Percentiles rank a stretch among this genome's conserved stretches.
Conservation (phyloP, 179 eudicot species). For the Drosera spatulata region DNA sequence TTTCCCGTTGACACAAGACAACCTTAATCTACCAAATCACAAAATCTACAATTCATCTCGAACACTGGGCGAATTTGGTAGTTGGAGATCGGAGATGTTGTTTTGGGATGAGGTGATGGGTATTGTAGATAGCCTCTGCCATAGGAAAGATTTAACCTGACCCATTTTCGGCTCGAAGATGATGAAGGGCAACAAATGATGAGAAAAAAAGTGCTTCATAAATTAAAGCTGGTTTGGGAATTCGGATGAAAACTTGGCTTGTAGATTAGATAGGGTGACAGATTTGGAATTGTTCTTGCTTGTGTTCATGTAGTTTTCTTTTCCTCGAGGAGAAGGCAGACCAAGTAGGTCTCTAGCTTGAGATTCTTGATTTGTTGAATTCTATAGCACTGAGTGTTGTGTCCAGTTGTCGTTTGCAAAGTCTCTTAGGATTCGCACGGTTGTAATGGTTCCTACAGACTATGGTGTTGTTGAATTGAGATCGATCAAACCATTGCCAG, state of each 20-base stretch:
- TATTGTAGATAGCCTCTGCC: slow-evolving; percentile 41
- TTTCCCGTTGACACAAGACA: too few relatives aligned
- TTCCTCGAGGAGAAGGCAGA: slow-evolving; percentile 41
- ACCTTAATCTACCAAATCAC: too few relatives aligned
- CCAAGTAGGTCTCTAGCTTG: slow-evolving; percentile 41
- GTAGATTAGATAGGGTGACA: slow-evolving; percentile 44
- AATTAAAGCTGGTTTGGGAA: slow-evolving; percentile 42
- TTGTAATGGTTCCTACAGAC: slow-evolving; percentile 45
- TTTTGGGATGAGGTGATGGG: slow-evolving; percentile 75
- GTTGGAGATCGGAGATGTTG: slow-evolving; percentile 57
- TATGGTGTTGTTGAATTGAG: slow-evolving; percentile 57
- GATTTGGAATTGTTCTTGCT: slow-evolving; percentile 52
- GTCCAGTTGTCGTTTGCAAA: slow-evolving; percentile 31
- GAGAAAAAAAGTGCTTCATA: slow-evolving; percentile 50
- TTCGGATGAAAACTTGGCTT: slow-evolving; percentile 39
- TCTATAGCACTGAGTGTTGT: slow-evolving; percentile 17
- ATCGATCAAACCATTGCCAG: slow-evolving; percentile 32
- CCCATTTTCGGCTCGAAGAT: slow-evolving; percentile 34
- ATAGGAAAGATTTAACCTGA: slow-evolving; percentile 32
- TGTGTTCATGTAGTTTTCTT: slow-evolving; percentile 52
- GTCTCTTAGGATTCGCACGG: slow-evolving; percentile 34
- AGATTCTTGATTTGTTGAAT: slow-evolving; percentile 23
- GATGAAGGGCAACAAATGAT: slow-evolving; percentile 34
- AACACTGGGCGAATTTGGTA: slow-evolving; percentile 75
- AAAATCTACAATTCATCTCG: too few relatives aligned